Base-by-base conservation (phyloP, 257 asterid species). In the Penstemon newberryi region DNA sequence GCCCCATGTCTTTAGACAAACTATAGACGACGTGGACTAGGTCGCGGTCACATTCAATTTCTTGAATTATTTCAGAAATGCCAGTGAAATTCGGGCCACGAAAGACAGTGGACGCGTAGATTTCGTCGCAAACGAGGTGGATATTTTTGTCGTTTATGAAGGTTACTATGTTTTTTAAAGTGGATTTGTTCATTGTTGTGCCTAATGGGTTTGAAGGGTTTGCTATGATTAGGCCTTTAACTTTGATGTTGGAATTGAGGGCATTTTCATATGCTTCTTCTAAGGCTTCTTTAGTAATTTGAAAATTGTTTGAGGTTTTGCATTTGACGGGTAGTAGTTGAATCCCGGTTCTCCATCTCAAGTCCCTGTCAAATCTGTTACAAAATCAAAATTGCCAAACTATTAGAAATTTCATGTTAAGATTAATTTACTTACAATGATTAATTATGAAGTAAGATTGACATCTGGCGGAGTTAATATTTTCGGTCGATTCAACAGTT, bases 121-220 rank as follows among this genome's bases (percentile, higher is more conserved):
- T 87, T 60, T 92, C 98, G 33, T 92, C 98, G 7, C 96, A 87
- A 0, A 92, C 91, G 1, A 92, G 89, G 75, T 92, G 96, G 80
- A 92, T 86, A 15, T 56, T 60, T 60, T 83, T 86, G 37, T 68
- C 76, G 15, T 77, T 77, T n/a, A 79, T 69, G 84, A 92, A 92
- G 0, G 4, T 51, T 37, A 89, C 79, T 2, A 87, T 74, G 65
- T 58, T 78, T 33, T 9, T 72, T 0, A 78, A 55, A 0, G 92
- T 85, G 51, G 76, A 72, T 43, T 8, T 75, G 57, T 78, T 85
- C 73, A 85, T 49, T 0, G 88, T 83, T 5, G 95, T 89, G 5
- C 98, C 98, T 3, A 87, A 46, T 46, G 98, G 98, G 52, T 92
- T 92, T 0, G 96, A 89, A 8, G 96, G 96, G 69, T 91, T 91